Evolutionary conservation across 345 rosid species (phyloP).

Genomic region (Ailanthus altissimus): DNA sequence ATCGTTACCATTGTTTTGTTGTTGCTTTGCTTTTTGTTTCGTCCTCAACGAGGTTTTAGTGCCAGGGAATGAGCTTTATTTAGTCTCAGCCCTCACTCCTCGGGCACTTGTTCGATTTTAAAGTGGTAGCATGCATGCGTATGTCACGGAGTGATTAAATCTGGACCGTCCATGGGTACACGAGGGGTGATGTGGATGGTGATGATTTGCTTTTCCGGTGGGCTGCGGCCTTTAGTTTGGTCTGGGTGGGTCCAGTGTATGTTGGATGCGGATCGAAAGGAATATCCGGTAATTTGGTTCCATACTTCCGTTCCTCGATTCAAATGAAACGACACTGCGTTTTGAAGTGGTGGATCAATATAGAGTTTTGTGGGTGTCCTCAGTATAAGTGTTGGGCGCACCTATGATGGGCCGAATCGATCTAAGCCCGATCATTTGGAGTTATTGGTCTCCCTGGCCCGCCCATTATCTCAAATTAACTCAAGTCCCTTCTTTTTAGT

Average conservation of each 20-base stretch:
- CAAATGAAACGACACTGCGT: too few relatives aligned
- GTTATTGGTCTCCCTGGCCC: not conserved
- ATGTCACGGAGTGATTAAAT: not conserved
- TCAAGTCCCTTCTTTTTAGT: not conserved
- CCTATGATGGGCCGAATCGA: too few relatives aligned
- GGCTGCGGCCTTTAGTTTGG: not conserved
- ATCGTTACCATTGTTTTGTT: constrained; percentile 37
- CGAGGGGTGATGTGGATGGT: constrained; percentile 8
- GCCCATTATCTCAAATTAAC: fast-evolving
- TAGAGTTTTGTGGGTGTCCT: too few relatives aligned
- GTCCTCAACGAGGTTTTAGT: constrained; percentile 4
- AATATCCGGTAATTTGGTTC: too few relatives aligned
- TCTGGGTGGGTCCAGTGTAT: not conserved
- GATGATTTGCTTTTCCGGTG: constrained; percentile 16
- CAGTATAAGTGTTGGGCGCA: too few relatives aligned
- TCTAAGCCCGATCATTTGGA: not conserved
- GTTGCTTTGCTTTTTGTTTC: not conserved
- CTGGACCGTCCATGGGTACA: constrained; percentile 24
- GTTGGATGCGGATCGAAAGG: not conserved
- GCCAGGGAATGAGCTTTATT: too few relatives aligned
- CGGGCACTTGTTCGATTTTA: too few relatives aligned
- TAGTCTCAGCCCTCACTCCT: too few relatives aligned
- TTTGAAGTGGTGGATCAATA: too few relatives aligned
- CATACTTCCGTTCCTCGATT: too few relatives aligned
- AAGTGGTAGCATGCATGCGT: not conserved